Conservation (phyloP, 257 asterid genomes). For the Fraxinus cuspidata region DNA sequence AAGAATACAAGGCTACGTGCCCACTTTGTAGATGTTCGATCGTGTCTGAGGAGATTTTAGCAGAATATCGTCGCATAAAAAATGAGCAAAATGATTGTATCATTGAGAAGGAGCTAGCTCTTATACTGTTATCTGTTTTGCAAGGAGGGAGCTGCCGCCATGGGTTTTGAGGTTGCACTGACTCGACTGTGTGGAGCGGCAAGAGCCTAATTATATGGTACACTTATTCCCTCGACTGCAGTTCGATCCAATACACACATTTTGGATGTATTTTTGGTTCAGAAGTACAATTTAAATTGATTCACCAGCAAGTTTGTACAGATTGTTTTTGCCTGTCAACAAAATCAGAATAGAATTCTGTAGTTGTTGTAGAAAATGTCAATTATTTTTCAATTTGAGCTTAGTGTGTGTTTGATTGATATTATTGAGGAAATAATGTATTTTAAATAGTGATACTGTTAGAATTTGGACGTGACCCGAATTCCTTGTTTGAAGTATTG, state of each 20-base stretch:
- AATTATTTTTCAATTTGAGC: too few relatives aligned
- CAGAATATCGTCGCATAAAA: slow-evolving; percentile 33
- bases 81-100: slow-evolving; percentile 22
- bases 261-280: too few relatives aligned
- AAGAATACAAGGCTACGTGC: slow-evolving; percentile 39
- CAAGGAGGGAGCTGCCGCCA: slow-evolving; percentile 31
- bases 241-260: background rate
- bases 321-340: too few relatives aligned
- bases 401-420: too few relatives aligned
- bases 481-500: too few relatives aligned
- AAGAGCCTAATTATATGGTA: background rate
- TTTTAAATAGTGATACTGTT: too few relatives aligned
- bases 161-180: background rate
- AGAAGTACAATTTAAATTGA: background rate
- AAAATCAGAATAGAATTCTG: background rate
- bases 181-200: too few relatives aligned
- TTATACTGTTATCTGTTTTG: slow-evolving; percentile 34
- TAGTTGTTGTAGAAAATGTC: background rate
- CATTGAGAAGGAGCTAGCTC: slow-evolving; percentile 43
- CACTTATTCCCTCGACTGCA: background rate
- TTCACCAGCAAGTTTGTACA: background rate
- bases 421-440: too few relatives aligned
- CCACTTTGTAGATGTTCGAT: slow-evolving; percentile 60
- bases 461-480: too few relatives aligned
- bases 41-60: slow-evolving; percentile 37